These are phyloP conservation scores for Ceratocystis harringtonii DNA, from an alignment of 2,329 filamentous ascomycete genomes.

Conservation along the genomic window DNA sequence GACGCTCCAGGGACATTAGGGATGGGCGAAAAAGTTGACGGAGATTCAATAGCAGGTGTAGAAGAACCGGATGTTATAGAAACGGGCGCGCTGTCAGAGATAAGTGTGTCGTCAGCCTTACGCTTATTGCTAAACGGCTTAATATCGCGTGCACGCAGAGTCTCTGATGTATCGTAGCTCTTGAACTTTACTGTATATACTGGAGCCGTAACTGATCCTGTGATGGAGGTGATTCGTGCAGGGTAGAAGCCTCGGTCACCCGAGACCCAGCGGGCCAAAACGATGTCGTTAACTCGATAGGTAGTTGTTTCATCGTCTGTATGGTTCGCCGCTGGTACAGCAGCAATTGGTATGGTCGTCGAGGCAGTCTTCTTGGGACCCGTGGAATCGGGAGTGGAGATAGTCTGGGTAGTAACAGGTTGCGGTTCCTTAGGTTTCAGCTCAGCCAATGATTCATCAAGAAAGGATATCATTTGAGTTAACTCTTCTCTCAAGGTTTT, in stretches of 20 bases:
- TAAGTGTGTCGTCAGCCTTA: conserved; percentile 60
- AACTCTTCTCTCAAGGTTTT: conserved; percentile 65
- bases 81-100: conserved; percentile 15
- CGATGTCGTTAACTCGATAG: conserved; percentile 78
- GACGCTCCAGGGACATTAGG: conserved; percentile 17
- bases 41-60: conserved; percentile 7
- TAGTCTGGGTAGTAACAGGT: conserved; percentile 31
- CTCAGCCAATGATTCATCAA: conserved; percentile 68
- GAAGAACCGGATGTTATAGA: conserved; percentile 19
- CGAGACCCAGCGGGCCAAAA: conserved; percentile 79
- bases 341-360: not conserved
- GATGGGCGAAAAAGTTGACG: conserved; percentile 12
- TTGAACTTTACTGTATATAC: conserved; percentile 95
- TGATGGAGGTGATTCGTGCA: conserved; percentile 83
- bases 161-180: conserved; percentile 74
- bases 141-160: conserved; percentile 67
- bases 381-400: conserved; percentile 35
- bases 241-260: conserved; percentile 86
- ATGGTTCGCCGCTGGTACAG: conserved; percentile 21
- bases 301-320: conserved; percentile 38
- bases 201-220: conserved; percentile 76
- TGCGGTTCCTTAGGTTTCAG: conserved; percentile 42
- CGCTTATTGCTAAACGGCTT: conserved; percentile 67
- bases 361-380: conserved; percentile 17
- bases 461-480: conserved; percentile 62